Conservation (phyloP, 2,329 filamentous ascomycete genomes). For the Cytospora chrysosperma region DNA sequence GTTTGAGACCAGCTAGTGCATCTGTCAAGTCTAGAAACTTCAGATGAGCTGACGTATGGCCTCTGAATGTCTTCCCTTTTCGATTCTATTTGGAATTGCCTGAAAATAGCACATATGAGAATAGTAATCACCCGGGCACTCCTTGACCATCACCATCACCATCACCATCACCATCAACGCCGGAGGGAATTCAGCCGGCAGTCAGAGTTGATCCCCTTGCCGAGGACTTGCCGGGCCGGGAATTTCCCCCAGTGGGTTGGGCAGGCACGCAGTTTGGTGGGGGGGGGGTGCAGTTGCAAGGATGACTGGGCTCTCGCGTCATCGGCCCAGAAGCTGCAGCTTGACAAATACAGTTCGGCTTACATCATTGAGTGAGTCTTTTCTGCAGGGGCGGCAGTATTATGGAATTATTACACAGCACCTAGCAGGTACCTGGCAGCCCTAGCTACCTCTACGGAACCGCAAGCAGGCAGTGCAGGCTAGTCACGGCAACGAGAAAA, state of each 20-base stretch:
- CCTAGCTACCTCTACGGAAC: no score
- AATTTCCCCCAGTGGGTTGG: neutral
- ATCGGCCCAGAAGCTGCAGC: neutral
- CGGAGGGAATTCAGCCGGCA: neutral
- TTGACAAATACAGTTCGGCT: slow-evolving; percentile 23
- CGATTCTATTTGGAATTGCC: neutral
- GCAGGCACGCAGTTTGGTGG: no score
- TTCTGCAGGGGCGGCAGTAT: neutral
- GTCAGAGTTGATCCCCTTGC: neutral
- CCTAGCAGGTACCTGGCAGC: no score
- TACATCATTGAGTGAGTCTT: slow-evolving; percentile 20
- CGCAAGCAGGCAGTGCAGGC: no score
- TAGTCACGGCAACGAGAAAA: neutral
- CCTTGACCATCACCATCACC: neutral
- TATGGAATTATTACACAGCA: neutral
- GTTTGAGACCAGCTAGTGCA: no score
- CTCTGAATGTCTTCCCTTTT: no score
- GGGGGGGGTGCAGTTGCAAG: neutral
- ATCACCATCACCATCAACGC: neutral
- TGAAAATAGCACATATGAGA: neutral
- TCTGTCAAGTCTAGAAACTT: neutral
- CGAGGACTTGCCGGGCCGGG: neutral
- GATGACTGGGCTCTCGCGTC: neutral
- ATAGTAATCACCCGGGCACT: neutral
- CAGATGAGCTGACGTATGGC: neutral